A percentile compares a stretch with the other conserved stretches of the same genome.
Conservation (phyloP, 805 yeast species). For the Babjeviella inositovora region DNA sequence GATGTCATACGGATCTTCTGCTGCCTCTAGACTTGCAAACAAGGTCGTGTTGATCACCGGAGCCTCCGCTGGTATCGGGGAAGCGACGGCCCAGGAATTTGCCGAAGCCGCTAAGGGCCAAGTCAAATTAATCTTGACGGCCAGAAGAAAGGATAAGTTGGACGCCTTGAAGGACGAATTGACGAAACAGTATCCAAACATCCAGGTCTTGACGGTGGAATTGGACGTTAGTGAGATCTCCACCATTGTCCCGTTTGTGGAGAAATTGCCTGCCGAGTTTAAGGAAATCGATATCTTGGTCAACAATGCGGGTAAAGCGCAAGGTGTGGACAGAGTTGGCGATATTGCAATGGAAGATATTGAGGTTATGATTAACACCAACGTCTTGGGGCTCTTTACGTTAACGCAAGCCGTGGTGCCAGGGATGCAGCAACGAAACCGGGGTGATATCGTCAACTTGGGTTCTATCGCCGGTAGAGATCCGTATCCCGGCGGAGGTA, state of each 20-base stretch:
- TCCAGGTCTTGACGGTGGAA: slow-evolving; percentile 24
- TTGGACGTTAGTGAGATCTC: slow-evolving; percentile 44
- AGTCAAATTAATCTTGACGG: slow-evolving; percentile 56
- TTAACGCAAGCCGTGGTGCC: slow-evolving; percentile 27
- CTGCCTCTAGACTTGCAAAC: slow-evolving; percentile 15
- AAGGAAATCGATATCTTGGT: slow-evolving; percentile 41
- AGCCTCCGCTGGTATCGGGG: slow-evolving; percentile 32
- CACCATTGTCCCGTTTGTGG: slow-evolving; percentile 33
- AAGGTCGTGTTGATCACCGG: slow-evolving; percentile 23
- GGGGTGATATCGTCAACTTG: slow-evolving; percentile 43
- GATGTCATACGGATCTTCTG: slow-evolving; percentile 19
- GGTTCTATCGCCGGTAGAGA: slow-evolving; percentile 64
- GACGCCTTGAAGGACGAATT: slow-evolving; percentile 30
- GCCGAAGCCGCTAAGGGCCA: slow-evolving; percentile 52
- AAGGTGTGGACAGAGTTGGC: slow-evolving; percentile 27
- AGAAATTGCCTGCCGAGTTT: slow-evolving; percentile 38
- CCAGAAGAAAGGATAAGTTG: slow-evolving; percentile 58
- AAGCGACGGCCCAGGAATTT: slow-evolving; percentile 25
- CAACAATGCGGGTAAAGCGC: slow-evolving; percentile 41
- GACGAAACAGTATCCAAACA: slow-evolving; percentile 23
- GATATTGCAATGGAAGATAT: slow-evolving; percentile 18
- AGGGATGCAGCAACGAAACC: slow-evolving; percentile 19
- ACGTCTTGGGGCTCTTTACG: slow-evolving; percentile 26
- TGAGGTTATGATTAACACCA: slow-evolving; percentile 24
- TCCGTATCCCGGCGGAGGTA: slow-evolving; percentile 56